These are phyloP conservation scores for Perkinsus olseni DNA, from an alignment of 169 alveolate species.

Conservation along the genomic window DNA sequence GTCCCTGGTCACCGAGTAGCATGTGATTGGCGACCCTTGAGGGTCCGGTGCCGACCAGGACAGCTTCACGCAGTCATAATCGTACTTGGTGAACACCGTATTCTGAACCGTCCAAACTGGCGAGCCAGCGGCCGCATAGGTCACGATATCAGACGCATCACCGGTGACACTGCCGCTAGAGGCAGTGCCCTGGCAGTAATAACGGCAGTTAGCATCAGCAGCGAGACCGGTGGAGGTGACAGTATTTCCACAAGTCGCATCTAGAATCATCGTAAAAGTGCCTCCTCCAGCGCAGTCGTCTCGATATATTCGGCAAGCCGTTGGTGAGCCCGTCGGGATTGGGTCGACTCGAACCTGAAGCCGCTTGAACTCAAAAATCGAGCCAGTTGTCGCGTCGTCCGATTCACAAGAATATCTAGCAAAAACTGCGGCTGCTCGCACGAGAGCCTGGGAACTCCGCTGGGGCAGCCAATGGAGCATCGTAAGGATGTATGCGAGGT, in stretches of 20 bases:
- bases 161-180: background rate
- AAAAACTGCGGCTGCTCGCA: no score
- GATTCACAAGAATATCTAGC: no score
- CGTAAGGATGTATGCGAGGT: no score
- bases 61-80: background rate
- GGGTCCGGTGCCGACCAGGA: conserved; percentile 8
- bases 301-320: background rate
- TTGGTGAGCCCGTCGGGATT: background rate
- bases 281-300: background rate
- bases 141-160: background rate
- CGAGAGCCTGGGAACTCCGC: no score
- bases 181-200: background rate
- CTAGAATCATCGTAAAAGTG: background rate
- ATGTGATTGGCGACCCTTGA: conserved; percentile 4
- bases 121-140: conserved; percentile 12
- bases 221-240: background rate
- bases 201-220: background rate
- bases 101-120: conserved; percentile 7
- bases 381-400: no score
- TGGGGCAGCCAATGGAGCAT: no score
- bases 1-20: conserved; percentile 6
- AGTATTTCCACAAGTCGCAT: background rate
- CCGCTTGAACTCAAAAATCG: no score
- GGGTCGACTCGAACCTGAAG: background rate
- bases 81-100: background rate